phyloP scores from a whole-genome alignment of 2,329 filamentous ascomycete genomes.

The Fusarium xylarioides region DNA sequence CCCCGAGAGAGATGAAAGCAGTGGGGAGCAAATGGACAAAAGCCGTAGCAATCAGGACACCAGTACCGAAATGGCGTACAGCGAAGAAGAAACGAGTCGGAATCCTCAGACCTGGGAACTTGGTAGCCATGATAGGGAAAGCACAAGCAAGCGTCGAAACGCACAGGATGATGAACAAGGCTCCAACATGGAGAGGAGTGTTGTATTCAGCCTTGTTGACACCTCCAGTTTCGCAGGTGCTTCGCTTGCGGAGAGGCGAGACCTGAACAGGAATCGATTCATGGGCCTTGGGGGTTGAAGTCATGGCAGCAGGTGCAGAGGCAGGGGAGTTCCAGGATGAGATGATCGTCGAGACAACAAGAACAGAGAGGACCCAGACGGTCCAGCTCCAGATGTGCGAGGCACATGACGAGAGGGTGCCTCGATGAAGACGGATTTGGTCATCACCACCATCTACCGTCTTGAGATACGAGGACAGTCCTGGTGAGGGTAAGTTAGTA shows the following conservation, averaged over 20 bases:
- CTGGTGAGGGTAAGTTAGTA: slow-evolving; percentile 27
- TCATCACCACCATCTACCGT: slow-evolving; percentile 52
- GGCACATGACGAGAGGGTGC: slow-evolving; percentile 43
- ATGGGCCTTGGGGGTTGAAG: slow-evolving; percentile 5
- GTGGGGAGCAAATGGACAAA: slow-evolving; percentile 80
- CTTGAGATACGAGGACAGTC: slow-evolving; percentile 46
- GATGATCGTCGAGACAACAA: slow-evolving; percentile 48
- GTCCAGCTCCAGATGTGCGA: slow-evolving; percentile 52
- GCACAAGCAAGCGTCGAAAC: slow-evolving; percentile 59
- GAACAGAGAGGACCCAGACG: slow-evolving; percentile 54
- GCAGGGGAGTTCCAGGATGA: slow-evolving; percentile 35
- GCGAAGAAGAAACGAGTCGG: slow-evolving; percentile 65
- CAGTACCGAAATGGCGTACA: slow-evolving; percentile 78
- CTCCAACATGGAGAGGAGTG: slow-evolving; percentile 65
- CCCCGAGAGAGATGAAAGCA: slow-evolving; percentile 69
- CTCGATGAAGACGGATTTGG: slow-evolving; percentile 48
- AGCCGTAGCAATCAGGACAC: slow-evolving; percentile 77
- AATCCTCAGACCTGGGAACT: slow-evolving; percentile 62
- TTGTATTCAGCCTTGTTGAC: slow-evolving; percentile 58
- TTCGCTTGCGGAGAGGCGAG: slow-evolving; percentile 39
- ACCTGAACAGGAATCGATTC: slow-evolving; percentile 16
- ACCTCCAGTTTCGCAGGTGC: slow-evolving; percentile 44
- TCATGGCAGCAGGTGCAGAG: not conserved
- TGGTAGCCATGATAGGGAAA: slow-evolving; percentile 64
- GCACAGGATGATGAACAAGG: slow-evolving; percentile 60